Conservation (phyloP, 2,329 filamentous ascomycete species). For the Curvularia sp. region DNA sequence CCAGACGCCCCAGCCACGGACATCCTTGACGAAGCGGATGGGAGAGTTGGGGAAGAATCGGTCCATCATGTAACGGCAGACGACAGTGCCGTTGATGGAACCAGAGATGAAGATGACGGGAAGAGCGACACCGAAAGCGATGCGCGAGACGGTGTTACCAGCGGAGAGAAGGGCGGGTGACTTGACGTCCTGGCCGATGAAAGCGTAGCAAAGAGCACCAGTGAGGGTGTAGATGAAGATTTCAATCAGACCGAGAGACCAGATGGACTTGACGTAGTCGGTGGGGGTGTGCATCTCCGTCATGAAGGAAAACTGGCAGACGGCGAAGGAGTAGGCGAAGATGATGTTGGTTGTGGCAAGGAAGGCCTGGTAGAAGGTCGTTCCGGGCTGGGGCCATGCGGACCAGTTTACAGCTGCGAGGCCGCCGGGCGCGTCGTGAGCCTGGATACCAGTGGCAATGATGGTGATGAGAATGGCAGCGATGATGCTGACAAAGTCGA, state of each 20-base stretch:
- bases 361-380: constrained; percentile 72
- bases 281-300: constrained; percentile 69
- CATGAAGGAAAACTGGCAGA: constrained; percentile 74
- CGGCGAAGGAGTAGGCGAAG: constrained; percentile 59
- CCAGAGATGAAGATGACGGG: constrained; percentile 77
- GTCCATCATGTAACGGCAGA: constrained; percentile 69
- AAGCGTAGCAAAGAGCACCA: constrained; percentile 73
- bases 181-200: constrained; percentile 66
- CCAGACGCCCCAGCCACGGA: constrained; percentile 62
- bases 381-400: constrained; percentile 40
- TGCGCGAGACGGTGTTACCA: constrained; percentile 64
- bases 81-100: constrained; percentile 72
- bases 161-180: constrained; percentile 72
- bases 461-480: constrained; percentile 72
- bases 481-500: constrained; percentile 70
- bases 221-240: constrained; percentile 70
- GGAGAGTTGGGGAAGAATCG: constrained; percentile 65
- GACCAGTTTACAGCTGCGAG: constrained; percentile 40
- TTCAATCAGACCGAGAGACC: constrained; percentile 66
- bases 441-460: constrained; percentile 64
- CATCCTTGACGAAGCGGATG: constrained; percentile 50
- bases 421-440: constrained; percentile 41
- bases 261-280: constrained; percentile 64
- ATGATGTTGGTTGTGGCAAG: constrained; percentile 44
- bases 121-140: constrained; percentile 74